A percentile compares a stretch with the other conserved stretches of the same genome.
Evolutionary conservation across 768 basidiomycete genomes (phyloP).

Genomic region (Artomyces pyxidatus): DNA sequence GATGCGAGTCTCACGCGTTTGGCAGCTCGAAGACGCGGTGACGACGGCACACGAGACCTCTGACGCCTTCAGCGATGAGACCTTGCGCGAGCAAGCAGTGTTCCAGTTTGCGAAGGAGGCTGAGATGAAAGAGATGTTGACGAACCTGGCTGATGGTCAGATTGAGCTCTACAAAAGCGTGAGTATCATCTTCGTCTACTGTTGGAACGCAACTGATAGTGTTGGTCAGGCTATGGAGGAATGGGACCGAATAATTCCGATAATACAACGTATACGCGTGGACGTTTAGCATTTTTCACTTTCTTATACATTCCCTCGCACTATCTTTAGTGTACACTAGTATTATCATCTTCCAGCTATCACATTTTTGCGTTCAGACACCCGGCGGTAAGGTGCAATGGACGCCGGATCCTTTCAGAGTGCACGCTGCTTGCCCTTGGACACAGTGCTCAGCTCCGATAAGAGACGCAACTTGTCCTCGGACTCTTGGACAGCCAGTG

Average conservation of each 20-base stretch:
- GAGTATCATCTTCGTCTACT: slow-evolving; percentile 16
- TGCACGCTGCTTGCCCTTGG: slow-evolving; percentile 16
- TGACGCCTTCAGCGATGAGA: slow-evolving; percentile 94
- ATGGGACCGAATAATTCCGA: slow-evolving; percentile 91
- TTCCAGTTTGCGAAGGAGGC: slow-evolving; percentile 88
- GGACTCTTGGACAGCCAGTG: slow-evolving; percentile 75
- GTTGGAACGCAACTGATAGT: neutral
- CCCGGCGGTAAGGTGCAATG: neutral
- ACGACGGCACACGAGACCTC: slow-evolving; percentile 92
- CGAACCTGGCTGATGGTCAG: slow-evolving; percentile 85
- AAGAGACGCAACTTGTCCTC: slow-evolving; percentile 45
- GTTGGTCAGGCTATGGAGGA: slow-evolving; percentile 80
- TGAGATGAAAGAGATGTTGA: slow-evolving; percentile 96
- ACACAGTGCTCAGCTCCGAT: slow-evolving; percentile 6
- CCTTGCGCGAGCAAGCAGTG: slow-evolving; percentile 79
- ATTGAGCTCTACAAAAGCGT: slow-evolving; percentile 91
- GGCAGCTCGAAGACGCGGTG: slow-evolving; percentile 86
- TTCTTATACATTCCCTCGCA: slow-evolving; percentile 12
- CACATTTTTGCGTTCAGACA: neutral
- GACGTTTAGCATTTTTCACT: slow-evolving; percentile 50
- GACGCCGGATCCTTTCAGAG: neutral
- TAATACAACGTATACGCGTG: slow-evolving; percentile 90
- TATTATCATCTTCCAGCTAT: neutral
- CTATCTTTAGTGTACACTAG: slow-evolving; percentile 1
- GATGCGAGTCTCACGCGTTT: neutral